Evolutionary conservation across 768 basidiomycete genomes (phyloP).

Genomic region (Cystobasidium onofrii): DNA sequence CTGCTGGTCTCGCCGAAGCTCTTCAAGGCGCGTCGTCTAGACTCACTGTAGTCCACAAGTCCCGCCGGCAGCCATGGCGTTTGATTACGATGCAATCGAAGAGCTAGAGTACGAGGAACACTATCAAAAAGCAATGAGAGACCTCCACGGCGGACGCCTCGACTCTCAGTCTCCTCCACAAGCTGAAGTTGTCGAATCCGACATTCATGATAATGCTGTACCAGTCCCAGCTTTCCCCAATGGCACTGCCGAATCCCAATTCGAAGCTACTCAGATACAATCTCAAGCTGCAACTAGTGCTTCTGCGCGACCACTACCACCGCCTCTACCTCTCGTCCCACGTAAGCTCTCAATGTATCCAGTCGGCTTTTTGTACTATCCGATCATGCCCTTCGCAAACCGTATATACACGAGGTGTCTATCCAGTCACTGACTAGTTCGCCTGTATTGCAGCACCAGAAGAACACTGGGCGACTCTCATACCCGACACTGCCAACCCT

Average conservation of each 20-base stretch:
- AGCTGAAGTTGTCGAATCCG: background rate
- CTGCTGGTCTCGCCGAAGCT: no score
- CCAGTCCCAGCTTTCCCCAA: background rate
- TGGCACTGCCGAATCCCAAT: background rate
- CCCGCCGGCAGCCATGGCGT: no score
- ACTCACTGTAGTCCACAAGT: no score
- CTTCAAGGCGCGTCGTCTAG: no score
- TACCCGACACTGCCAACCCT: background rate
- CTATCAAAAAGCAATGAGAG: no score
- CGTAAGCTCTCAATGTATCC: background rate
- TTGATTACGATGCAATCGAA: no score
- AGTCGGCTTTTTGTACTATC: background rate
- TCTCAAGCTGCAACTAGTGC: background rate
- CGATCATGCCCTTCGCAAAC: background rate
- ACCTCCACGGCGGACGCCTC: background rate
- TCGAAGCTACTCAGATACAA: background rate
- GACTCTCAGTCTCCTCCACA: background rate
- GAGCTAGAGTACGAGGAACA: no score
- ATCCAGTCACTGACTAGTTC: background rate
- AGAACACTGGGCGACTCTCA: conserved; percentile 12
- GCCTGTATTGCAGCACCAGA: background rate
- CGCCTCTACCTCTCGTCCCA: background rate
- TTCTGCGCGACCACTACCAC: background rate
- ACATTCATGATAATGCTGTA: no score
- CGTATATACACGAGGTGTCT: no score